Evolutionary conservation across 1,284 basidiomycete genomes (phyloP).

Genomic region (Pterulicium gracile): DNA sequence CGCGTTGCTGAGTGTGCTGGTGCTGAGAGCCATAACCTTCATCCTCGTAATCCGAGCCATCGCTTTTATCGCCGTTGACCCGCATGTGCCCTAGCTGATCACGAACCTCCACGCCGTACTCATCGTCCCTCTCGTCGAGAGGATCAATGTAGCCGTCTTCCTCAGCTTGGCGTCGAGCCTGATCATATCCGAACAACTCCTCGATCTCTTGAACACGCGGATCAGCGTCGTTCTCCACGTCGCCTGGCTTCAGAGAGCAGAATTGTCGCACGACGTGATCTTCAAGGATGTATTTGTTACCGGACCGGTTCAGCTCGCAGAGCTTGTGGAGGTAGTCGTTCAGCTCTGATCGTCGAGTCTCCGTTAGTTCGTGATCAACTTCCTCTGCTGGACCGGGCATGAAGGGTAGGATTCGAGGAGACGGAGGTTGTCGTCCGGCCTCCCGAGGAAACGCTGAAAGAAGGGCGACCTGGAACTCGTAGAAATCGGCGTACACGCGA

Average conservation of each 20-base stretch:
- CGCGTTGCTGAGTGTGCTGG: not conserved
- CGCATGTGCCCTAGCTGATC: conserved; percentile 38
- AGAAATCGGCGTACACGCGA: conserved; percentile 96
- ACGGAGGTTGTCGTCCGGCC: conserved; percentile 63
- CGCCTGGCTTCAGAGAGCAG: conserved; percentile 80
- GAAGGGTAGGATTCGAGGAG: conserved; percentile 77
- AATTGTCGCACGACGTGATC: conserved; percentile 78
- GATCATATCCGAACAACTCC: conserved; percentile 29
- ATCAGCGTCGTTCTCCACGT: conserved; percentile 62
- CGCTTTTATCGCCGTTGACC: conserved; percentile 33
- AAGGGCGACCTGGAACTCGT: conserved; percentile 90
- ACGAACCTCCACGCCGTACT: conserved; percentile 28
- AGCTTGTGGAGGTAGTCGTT: conserved; percentile 83
- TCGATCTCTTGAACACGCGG: conserved; percentile 47
- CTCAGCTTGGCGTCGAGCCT: conserved; percentile 19
- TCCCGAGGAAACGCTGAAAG: conserved; percentile 83
- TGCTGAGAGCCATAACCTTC: conserved; percentile 32
- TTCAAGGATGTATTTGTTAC: conserved; percentile 74
- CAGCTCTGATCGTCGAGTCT: conserved; percentile 73
- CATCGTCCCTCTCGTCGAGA: conserved; percentile 20
- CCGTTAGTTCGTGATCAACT: conserved; percentile 82
- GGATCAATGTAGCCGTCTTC: conserved; percentile 18
- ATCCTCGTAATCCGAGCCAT: conserved; percentile 52
- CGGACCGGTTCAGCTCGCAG: conserved; percentile 53
- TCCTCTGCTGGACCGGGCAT: conserved; percentile 89